Conservation (phyloP, 1,139 yeast species). For the Kazachstania sp. region DNA sequence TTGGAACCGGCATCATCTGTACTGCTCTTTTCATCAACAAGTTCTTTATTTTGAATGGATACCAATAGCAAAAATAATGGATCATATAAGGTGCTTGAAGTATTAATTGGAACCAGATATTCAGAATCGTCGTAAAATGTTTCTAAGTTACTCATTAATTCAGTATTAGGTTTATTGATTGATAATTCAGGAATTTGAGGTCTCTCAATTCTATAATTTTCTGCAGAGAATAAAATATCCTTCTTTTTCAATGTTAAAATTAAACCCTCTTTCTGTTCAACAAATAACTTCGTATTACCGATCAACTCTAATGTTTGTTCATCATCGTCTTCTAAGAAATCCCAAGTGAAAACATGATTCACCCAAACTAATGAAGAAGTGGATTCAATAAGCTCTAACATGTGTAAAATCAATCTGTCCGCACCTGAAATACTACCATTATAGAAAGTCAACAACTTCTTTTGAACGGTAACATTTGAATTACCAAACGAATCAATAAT, state of each 20-base stretch:
- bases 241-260: slow-evolving; percentile 49
- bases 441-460: slow-evolving; percentile 44
- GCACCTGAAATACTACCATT: slow-evolving; percentile 53
- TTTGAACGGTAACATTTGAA: slow-evolving; percentile 41
- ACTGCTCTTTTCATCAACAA: slow-evolving; percentile 34
- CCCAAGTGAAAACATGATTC: slow-evolving; percentile 55
- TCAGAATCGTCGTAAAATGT: slow-evolving; percentile 25
- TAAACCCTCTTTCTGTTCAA: slow-evolving; percentile 41
- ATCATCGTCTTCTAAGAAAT: slow-evolving; percentile 40
- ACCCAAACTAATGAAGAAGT: slow-evolving; percentile 49
- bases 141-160: slow-evolving; percentile 16
- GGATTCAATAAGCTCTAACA: slow-evolving; percentile 51
- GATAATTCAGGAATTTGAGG: slow-evolving; percentile 14
- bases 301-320: slow-evolving; percentile 38
- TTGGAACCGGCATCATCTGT: slow-evolving; percentile 29
- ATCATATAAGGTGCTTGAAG: slow-evolving; percentile 40
- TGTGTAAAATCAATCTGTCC: slow-evolving; percentile 52
- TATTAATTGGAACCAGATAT: slow-evolving; percentile 8
- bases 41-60: slow-evolving; percentile 53
- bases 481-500: slow-evolving; percentile 40
- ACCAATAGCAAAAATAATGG: slow-evolving; percentile 51
- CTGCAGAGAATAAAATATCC: slow-evolving; percentile 43
- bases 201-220: slow-evolving; percentile 30
- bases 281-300: slow-evolving; percentile 41
- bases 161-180: neutral